Percentiles rank a stretch among this genome's conserved stretches.
phyloP scores from a whole-genome alignment of 2,329 filamentous ascomycete species.

The Plectosphaerella cucumerina region DNA sequence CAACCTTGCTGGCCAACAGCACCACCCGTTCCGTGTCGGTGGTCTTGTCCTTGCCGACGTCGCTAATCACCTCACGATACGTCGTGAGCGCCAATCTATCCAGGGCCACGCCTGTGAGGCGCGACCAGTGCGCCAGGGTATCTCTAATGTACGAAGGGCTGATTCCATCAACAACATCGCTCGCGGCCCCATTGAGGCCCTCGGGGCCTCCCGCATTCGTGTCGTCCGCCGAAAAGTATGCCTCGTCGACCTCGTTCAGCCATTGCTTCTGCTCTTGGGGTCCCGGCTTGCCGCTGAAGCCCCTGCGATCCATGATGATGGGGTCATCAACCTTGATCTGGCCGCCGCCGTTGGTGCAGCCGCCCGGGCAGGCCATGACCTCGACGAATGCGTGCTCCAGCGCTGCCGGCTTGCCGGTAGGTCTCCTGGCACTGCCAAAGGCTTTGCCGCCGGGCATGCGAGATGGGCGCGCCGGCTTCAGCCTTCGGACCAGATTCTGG shows the following conservation, averaged over 20 bases:
- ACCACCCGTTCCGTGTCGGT: slow-evolving; percentile 77
- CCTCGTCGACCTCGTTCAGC: slow-evolving; percentile 78
- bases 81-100: slow-evolving; percentile 77
- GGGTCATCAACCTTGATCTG: slow-evolving; percentile 90
- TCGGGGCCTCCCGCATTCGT: slow-evolving; percentile 26
- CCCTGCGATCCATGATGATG: slow-evolving; percentile 46
- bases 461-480: slow-evolving; percentile 76
- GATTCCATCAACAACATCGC: slow-evolving; percentile 57
- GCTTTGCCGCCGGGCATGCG: slow-evolving; percentile 74
- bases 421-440: slow-evolving; percentile 50
- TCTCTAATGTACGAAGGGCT: slow-evolving; percentile 62
- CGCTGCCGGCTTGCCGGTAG: slow-evolving; percentile 41
- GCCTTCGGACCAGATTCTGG: slow-evolving; percentile 88
- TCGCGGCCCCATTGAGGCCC: slow-evolving; percentile 20
- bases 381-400: slow-evolving; percentile 89
- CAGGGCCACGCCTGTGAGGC: slow-evolving; percentile 64
- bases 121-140: slow-evolving; percentile 72
- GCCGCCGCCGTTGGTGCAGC: slow-evolving; percentile 95
- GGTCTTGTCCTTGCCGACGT: slow-evolving; percentile 75
- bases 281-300: slow-evolving; percentile 53
- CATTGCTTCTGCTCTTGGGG: slow-evolving; percentile 82
- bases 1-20: slow-evolving; percentile 84
- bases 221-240: slow-evolving; percentile 77
- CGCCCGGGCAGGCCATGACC: slow-evolving; percentile 98
- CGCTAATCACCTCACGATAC: slow-evolving; percentile 88